Evolutionary conservation across 139 green algal genomes (phyloP), one percentile per base, ranked within the genome.

Genomic region (Micractinium conductrix): DNA sequence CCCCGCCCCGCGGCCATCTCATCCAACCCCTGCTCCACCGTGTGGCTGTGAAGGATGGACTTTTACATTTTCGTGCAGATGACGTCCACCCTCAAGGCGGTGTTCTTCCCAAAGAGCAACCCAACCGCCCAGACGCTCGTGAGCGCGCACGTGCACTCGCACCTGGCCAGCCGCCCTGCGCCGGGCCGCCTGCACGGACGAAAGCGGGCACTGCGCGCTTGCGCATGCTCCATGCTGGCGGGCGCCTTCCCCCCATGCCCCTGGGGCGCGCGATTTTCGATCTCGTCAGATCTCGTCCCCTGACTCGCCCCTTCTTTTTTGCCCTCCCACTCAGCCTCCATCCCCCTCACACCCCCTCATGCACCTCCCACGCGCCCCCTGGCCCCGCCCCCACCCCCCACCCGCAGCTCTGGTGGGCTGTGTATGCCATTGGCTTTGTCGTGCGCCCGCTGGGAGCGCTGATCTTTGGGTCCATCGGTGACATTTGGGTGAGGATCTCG

Each of bases 381-480:
- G 2, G 26, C 2, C 21, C 69, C 40, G 19, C 42, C 28, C 0
- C 38, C 22, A 58, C 40, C 40, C 22, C 22, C 14, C 43, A 2
- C 24, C 73, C 48, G 45, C 45, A 63, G 73, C 44, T 62, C 6
- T 62, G 73, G 73, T 81, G 75, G 75, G 75, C 53, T 0, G 58
- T 81, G 6, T 81, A 65, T 42, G 74, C 48, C 1, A 22, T 69
- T 0, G 74, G 42, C 38, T 71, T 81, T 28, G 75, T 70, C 4
- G 75, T 70, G 44, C 75, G 79, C 42, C 79, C 79, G n/a, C 58
- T 70, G n/a, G 85, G 80, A 5, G 85, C 85, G 1, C 38, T 89
- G 19, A 44, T 89, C n/a, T 89, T 89, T 55, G 86, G 86, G 7
- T 76, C 84, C 74, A 81, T 89, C 6, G 86, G 86, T 12, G 86